A percentile compares a stretch with the other conserved stretches of the same genome.
phyloP scores from a whole-genome alignment of 495 filamentous ascomycete species.

The Wilcoxina mikolae region DNA sequence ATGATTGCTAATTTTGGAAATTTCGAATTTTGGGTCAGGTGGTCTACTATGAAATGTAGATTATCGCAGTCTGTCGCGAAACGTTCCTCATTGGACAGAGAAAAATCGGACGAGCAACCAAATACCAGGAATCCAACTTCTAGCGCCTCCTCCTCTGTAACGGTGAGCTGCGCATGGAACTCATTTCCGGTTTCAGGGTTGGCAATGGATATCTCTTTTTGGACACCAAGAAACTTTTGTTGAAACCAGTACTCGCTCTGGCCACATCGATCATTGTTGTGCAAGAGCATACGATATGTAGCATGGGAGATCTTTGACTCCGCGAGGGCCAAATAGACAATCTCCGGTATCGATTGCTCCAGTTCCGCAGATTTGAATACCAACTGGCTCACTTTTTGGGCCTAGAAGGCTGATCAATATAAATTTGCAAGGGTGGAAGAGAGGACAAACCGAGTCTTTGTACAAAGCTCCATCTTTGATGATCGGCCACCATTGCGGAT shows the following conservation, averaged over 20 bases:
- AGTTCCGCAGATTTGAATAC: conserved; percentile 3
- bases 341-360: neutral
- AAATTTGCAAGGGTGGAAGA: neutral
- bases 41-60: conserved; percentile 18
- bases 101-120: conserved; percentile 24
- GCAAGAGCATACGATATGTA: conserved; percentile 22
- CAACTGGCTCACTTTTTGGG: neutral
- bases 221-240: conserved; percentile 20
- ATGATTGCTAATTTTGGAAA: conserved; percentile 22
- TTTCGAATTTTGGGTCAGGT: conserved; percentile 11
- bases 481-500: conserved; percentile 4
- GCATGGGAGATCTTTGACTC: neutral
- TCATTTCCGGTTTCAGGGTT: conserved; percentile 12
- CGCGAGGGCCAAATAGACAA: neutral
- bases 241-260: conserved; percentile 24
- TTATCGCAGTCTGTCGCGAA: conserved; percentile 19
- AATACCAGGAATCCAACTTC: conserved; percentile 25
- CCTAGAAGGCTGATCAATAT: conserved; percentile 1
- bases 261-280: conserved; percentile 13
- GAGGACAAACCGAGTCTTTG: neutral
- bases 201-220: conserved; percentile 13
- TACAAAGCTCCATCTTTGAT: neutral
- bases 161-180: conserved; percentile 18
- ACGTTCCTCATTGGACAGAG: conserved; percentile 21
- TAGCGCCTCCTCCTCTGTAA: conserved; percentile 10